These are phyloP conservation scores for Ceratocystiopsis brevicomis DNA, from an alignment of 2,329 filamentous ascomycete species.

Conservation along the genomic window DNA sequence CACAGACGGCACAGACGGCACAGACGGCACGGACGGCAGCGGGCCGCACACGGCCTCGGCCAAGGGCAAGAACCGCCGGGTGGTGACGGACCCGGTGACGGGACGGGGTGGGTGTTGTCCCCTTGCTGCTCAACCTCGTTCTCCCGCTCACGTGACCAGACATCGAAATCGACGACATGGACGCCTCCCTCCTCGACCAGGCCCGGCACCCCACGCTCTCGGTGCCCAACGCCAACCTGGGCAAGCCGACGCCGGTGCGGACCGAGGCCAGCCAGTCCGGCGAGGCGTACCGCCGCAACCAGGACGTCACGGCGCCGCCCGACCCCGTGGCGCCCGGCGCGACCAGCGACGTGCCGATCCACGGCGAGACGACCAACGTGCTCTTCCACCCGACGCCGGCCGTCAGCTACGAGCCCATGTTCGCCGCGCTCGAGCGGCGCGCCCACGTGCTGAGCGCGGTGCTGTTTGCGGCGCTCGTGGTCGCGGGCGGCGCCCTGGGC, in stretches of 20 bases:
- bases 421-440: conserved; percentile 51
- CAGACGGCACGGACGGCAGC: conserved; percentile 17
- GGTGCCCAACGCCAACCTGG: conserved; percentile 76
- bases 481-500: conserved; percentile 64
- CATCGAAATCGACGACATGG: conserved; percentile 63
- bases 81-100: conserved; percentile 74
- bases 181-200: conserved; percentile 39
- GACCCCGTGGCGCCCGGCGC: conserved; percentile 65
- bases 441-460: conserved; percentile 51
- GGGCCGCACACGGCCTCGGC: conserved; percentile 26
- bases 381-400: conserved; percentile 88
- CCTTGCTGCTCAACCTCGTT: background rate
- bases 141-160: conserved; percentile 20
- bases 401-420: conserved; percentile 81
- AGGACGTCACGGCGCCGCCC: conserved; percentile 80
- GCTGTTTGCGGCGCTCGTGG: conserved; percentile 53
- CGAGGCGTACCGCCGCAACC: conserved; percentile 63
- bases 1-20: conserved; percentile 20
- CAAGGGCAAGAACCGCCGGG: conserved; percentile 36
- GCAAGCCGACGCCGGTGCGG: conserved; percentile 52
- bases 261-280: conserved; percentile 53
- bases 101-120: conserved; percentile 28
- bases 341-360: conserved; percentile 86
- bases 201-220: conserved; percentile 60
- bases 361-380: conserved; percentile 90